These are phyloP conservation scores for Wickerhamomyces sp. DNA, from an alignment of 1,139 yeast genomes.

Conservation along the genomic window DNA sequence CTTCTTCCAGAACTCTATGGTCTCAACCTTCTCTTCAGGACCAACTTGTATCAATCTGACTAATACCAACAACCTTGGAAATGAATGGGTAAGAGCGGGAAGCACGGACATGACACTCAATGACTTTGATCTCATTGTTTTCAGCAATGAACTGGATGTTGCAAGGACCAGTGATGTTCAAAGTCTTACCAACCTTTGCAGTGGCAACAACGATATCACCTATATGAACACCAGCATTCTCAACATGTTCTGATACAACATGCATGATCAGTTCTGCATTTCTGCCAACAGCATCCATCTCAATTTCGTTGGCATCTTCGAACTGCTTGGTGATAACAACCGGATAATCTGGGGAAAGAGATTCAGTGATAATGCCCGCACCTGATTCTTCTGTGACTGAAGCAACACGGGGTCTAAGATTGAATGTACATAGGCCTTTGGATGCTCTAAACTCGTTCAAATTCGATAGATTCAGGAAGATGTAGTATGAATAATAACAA, in stretches of 20 bases:
- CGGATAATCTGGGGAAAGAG: constrained; percentile 84
- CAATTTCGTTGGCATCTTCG: constrained; percentile 96
- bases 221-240: constrained; percentile 98
- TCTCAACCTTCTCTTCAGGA: no score
- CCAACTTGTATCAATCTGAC: no score
- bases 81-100: constrained; percentile 98
- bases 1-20: no score
- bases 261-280: constrained; percentile 96
- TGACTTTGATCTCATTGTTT: constrained; percentile 90
- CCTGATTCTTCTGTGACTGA: constrained; percentile 19
- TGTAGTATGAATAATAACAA: constrained; percentile 22
- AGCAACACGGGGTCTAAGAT: constrained; percentile 20
- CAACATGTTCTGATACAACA: constrained; percentile 97
- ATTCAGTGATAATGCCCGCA: constrained; percentile 21
- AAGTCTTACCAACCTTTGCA: constrained; percentile 92
- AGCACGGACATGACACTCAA: constrained; percentile 98
- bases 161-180: constrained; percentile 96
- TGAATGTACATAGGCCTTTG: constrained; percentile 12
- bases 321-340: constrained; percentile 96
- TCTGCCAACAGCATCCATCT: constrained; percentile 97
- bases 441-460: constrained; percentile 18
- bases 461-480: constrained; percentile 16
- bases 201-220: constrained; percentile 98
- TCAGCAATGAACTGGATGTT: constrained; percentile 95
- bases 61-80: constrained; percentile 96